These are phyloP conservation scores for Acanthamoeba triangularis DNA, from an alignment of 208 protist species.

Conservation along the genomic window DNA sequence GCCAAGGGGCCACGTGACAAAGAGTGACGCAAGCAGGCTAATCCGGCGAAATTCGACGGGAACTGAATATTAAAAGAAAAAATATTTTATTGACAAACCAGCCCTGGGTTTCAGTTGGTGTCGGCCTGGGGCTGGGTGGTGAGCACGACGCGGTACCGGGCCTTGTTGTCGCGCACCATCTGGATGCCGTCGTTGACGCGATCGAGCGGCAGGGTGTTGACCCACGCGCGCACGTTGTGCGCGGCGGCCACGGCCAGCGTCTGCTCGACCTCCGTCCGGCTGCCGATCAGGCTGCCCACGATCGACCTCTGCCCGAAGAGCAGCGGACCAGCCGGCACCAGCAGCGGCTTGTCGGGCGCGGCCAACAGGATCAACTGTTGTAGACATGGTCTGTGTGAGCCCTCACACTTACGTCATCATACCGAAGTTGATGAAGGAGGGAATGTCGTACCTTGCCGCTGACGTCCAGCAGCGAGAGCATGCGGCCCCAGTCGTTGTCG, in stretches of 20 bases:
- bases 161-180: conserved; percentile 52
- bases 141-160: conserved; percentile 75
- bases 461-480: background rate
- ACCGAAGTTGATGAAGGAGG: background rate
- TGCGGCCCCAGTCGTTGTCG: conserved; percentile 67
- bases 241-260: conserved; percentile 71
- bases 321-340: conserved; percentile 27
- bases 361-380: background rate
- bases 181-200: conserved; percentile 75
- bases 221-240: conserved; percentile 49
- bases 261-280: conserved; percentile 1
- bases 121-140: background rate
- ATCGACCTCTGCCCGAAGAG: conserved; percentile 1
- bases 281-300: conserved; percentile 73
- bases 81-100: too few species aligned
- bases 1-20: too few species aligned
- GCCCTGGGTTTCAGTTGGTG: too few species aligned
- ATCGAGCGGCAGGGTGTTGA: conserved; percentile 57
- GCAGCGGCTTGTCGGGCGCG: background rate
- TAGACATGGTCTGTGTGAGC: background rate
- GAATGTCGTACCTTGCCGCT: conserved; percentile 54
- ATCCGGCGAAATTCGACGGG: too few species aligned
- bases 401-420: too few species aligned
- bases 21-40: too few species aligned
- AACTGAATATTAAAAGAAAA: too few species aligned